Evolutionary conservation across 1,284 basidiomycete genomes (phyloP), one percentile per base, ranked within the genome.

Genomic region (Grifola frondosa): DNA sequence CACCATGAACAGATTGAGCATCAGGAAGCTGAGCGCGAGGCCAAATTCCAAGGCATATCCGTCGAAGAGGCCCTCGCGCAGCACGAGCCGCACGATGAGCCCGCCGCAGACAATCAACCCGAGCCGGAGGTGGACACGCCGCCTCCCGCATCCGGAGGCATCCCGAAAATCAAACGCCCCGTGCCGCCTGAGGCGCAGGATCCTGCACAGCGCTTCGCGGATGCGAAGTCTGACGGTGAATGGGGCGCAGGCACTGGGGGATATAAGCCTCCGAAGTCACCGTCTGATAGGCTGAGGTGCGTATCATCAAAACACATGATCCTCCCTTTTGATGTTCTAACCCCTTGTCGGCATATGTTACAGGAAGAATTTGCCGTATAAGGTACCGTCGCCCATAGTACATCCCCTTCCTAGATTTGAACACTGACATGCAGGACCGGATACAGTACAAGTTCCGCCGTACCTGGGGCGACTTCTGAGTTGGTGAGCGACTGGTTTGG

Each of bases 1-100:
- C 82, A 91, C 50, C 97, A 99, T 67, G 89, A 90, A 48, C 60
- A 71, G 13, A 97, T 99, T 53, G 97, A 99, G 64, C 75, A 65
- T 10, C 72, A 87, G 58, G 97, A 99, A 67, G 90, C 89, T 28
- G 80, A 88, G 56, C 78, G 80, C 20, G 89, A 92, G 62, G 88
- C 92, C 15, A 72, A 77, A 54, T 94, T 71, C 64, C 87, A 92
- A 64, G 91, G 92, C 17, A 77, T 94, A 52, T 71, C 81, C 8
- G 78, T 85, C 41, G 81, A 88, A 38, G 84, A 89, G 60, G 78
- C 77, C 17, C 55, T 85, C 31, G 64, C 60, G 24, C 64, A 72
- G 48, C 83, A 81, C 57, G 78, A 63, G 47, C 61, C 58, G 23
- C 53, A 61, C 30, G 53, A 58, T 20, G 48, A 55, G 30, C 46